These are phyloP conservation scores for Cryptosporidium andersoni DNA, from an alignment of 169 alveolate species.

Conservation along the genomic window DNA sequence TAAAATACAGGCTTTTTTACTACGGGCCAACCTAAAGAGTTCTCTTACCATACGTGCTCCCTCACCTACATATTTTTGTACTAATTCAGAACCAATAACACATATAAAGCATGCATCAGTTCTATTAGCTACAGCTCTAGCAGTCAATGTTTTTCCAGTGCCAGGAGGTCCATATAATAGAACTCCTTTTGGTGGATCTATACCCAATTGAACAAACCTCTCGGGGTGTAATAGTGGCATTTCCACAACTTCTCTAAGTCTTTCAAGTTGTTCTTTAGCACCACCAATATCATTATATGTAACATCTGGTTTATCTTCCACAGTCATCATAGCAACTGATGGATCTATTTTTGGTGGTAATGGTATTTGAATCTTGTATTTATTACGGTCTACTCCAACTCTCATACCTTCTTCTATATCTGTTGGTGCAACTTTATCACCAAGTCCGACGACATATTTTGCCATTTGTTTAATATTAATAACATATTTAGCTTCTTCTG, in stretches of 20 bases:
- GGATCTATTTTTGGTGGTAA: slow-evolving; percentile 99
- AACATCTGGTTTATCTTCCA: slow-evolving; percentile 99
- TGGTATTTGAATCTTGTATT: slow-evolving; percentile 95
- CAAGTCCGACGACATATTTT: slow-evolving; percentile 97
- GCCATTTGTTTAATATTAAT: slow-evolving; percentile 96
- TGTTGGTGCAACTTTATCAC: slow-evolving; percentile 98
- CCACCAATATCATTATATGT: slow-evolving; percentile 99
- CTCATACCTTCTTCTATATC: slow-evolving; percentile 99
- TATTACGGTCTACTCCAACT: slow-evolving; percentile 96
- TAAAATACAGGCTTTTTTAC: slow-evolving; percentile 92
- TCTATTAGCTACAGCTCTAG: slow-evolving; percentile 96
- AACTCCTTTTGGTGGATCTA: slow-evolving; percentile 99
- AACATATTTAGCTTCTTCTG: slow-evolving; percentile 96
- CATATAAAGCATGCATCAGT: slow-evolving; percentile 95
- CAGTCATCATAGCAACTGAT: slow-evolving; percentile 99
- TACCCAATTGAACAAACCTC: slow-evolving; percentile 96
- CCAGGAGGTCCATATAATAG: slow-evolving; percentile 99
- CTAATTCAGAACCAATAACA: slow-evolving; percentile 96
- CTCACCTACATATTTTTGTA: slow-evolving; percentile 95
- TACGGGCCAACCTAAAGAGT: slow-evolving; percentile 91
- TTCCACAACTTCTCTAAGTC: slow-evolving; percentile 97
- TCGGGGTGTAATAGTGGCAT: slow-evolving; percentile 99
- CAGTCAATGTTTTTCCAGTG: slow-evolving; percentile 94
- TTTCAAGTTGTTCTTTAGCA: slow-evolving; percentile 96
- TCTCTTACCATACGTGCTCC: slow-evolving; percentile 97